Base-by-base conservation (phyloP, 805 yeast species). In the Candida xiaguanensis region DNA sequence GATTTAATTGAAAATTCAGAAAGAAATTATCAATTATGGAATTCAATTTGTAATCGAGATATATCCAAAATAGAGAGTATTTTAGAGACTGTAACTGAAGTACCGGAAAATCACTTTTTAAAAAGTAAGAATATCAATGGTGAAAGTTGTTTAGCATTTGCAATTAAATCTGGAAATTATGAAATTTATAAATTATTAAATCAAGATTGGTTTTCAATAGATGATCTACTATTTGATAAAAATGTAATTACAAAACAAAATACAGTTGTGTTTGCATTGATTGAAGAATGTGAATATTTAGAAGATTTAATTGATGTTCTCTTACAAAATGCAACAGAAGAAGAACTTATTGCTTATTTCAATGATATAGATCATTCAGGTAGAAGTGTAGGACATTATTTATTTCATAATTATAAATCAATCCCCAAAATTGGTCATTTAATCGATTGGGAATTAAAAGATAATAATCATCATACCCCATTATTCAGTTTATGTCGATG, bases 391-490 rank as follows among this genome's bases (percentile, higher is more conserved):
- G 96, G 90, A 0, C 96, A 90, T 55, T 81, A 83, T 47, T 55
- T 88, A 13, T 77, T 79, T 45, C 80, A 81, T 47, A 70, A 78
- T 34, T 62, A 72, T 15, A 61, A 67, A 2, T 57, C 85, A 1
- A 71, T 87, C 11, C 51, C 54, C 5, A 53, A 50, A 12, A 55
- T 88, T 8, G 95, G 95, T 0, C 55, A 55, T 1, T 72, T 65
- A 31, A 63, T 89, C 4, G 70, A 85, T 50, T 91, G 97, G 97
- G 69, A 65, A 5, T 55, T 60, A 11, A 73, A 72, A 37, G 97
- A 90, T 53, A 45, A 51, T 9, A 77, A 74, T 43, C 77, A 81
- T 0, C 86, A 85, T 49, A 86, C 97, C 0, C 95, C 97, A 0
- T 61, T 91, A 8, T 78, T 84, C 58, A 74, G 87, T 2, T 60